Evolutionary conservation across 305 asterid species (phyloP).

Genomic region (Solanum hybrid): DNA sequence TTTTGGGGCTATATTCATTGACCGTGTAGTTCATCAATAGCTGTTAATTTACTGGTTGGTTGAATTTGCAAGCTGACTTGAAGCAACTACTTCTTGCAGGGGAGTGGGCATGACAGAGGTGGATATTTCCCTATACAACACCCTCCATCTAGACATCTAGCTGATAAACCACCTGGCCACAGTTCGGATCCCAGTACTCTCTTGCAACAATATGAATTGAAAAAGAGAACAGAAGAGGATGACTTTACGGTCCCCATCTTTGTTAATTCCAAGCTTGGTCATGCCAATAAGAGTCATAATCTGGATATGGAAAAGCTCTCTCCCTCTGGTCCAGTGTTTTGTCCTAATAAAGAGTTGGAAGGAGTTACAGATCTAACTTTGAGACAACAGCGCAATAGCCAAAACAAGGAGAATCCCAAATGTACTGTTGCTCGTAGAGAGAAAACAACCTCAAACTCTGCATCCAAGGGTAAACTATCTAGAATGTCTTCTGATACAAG

Average conservation of each 20-base stretch:
- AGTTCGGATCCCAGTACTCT: conserved; percentile 26
- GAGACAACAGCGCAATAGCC: conserved; percentile 5
- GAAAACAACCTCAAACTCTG: conserved; percentile 12
- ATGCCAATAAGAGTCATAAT: conserved; percentile 14
- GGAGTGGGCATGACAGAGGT: conserved; percentile 33
- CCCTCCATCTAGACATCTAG: conserved; percentile 22
- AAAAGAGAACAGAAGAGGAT: conserved; percentile 41
- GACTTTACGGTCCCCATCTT: conserved; percentile 48
- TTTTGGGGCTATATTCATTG: background rate
- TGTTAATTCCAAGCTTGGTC: conserved; percentile 18
- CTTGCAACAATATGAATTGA: conserved; percentile 17
- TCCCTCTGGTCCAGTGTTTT: conserved; percentile 16
- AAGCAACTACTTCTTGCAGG: conserved; percentile 17
- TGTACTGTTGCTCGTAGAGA: conserved; percentile 10
- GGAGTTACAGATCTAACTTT: background rate
- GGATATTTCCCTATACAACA: conserved; percentile 28
- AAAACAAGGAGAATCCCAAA: conserved; percentile 7
- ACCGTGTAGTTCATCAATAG: background rate
- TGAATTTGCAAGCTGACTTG: background rate
- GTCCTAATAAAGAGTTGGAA: conserved; percentile 15
- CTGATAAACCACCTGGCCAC: conserved; percentile 31
- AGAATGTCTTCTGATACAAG: background rate
- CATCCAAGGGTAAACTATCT: conserved; percentile 3
- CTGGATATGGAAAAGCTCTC: conserved; percentile 15
- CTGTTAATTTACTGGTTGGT: background rate